Base-by-base conservation (phyloP, 345 rosid species). In the Acer yangbiense region DNA sequence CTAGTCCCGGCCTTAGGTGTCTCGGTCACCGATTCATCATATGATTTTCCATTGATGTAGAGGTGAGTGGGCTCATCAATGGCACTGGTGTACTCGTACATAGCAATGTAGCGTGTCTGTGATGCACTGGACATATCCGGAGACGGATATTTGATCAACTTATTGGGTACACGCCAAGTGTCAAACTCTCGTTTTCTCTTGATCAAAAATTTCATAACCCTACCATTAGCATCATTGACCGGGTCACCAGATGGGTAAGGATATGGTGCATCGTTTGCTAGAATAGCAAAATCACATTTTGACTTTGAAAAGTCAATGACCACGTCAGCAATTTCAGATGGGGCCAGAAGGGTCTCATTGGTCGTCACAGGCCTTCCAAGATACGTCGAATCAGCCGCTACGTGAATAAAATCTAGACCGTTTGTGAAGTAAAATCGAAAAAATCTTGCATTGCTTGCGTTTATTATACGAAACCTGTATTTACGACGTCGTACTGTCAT, bases 371-470 rank as follows among this genome's bases (percentile, higher is more conserved):
- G 87, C 50, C 81, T 41, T 0, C 29, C 72, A 1, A 96, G 85
- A 72, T 96, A 96, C 0, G 82, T 86, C 0, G 99, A 94, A 74
- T 96, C 99, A 1, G 97, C 71, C 14, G 84, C 91, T 29, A 96
- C 79, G 80, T 88, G 90, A 74, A 81, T 67, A 65, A 96, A 87
- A 14, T 46, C n/a, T 0, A 96, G 75, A 50, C 94, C 97, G 66
- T 96, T 92, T 78, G 86, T 87, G 84, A 96, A 89, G 74, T 85
- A 91, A 76, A 94, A 90, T 32, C 81, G 80, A 77, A 87, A 92
- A 80, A 96, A 94, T 16, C 99, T 86, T 0, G 99, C 99, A 27
- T 96, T 96, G 79, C 93, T 86, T 9, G 97, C 92, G 65, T 96
- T 96, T 68, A 86, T 90, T 65, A 96, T 89, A 6, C 97, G 88